Conservation (phyloP, 2,329 filamentous ascomycete genomes). For the Clonostachys rhizophaga region DNA sequence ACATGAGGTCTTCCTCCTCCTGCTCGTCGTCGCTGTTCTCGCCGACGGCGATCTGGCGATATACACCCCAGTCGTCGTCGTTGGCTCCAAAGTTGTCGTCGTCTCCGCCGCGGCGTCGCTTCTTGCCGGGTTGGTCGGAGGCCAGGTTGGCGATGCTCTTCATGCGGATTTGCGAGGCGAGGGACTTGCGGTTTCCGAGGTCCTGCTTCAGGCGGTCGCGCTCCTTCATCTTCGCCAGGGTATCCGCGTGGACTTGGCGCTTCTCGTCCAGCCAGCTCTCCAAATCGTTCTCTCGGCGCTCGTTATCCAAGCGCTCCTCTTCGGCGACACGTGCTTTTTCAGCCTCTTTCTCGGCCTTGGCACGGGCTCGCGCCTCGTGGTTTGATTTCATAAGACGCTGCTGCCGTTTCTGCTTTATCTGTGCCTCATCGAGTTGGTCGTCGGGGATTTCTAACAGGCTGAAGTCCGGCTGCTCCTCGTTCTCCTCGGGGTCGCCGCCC, state of each 20-base stretch:
- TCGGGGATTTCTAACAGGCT: conserved; percentile 85
- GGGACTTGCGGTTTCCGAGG: conserved; percentile 91
- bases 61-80: conserved; percentile 97
- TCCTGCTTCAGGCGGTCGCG: conserved; percentile 90
- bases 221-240: conserved; percentile 84
- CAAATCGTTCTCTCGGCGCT: conserved; percentile 78
- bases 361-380: conserved; percentile 86
- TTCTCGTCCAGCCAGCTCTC: conserved; percentile 85
- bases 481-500: conserved; percentile 74
- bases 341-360: conserved; percentile 91
- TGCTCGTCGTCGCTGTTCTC: conserved; percentile 82
- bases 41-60: conserved; percentile 84
- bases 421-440: conserved; percentile 87
- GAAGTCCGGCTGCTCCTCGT: conserved; percentile 75
- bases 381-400: conserved; percentile 93
- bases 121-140: conserved; percentile 79
- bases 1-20: conserved; percentile 82
- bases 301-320: conserved; percentile 76
- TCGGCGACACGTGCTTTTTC: conserved; percentile 83
- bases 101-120: conserved; percentile 80
- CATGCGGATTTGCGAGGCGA: conserved; percentile 96
- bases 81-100: conserved; percentile 97
- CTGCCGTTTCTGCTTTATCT: conserved; percentile 86
- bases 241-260: conserved; percentile 64
- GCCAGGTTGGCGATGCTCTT: conserved; percentile 96